Percentiles rank a stretch among this genome's conserved stretches.
Conservation (phyloP, 108 stramenopile species). For the Cyclostephanos invisitatus region DNA sequence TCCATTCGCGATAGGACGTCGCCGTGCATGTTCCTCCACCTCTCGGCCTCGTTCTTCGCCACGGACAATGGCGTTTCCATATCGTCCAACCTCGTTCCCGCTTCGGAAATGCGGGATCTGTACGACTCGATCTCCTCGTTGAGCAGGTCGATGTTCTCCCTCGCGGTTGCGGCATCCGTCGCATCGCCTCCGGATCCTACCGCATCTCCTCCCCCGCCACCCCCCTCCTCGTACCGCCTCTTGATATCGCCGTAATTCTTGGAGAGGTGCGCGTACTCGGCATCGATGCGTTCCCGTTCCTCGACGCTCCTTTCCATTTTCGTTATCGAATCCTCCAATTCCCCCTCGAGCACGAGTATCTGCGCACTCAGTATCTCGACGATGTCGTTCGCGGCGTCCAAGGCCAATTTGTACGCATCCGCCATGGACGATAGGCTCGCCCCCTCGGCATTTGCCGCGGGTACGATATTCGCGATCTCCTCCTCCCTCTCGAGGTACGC, state of each 20-base stretch:
- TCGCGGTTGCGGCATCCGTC: not conserved
- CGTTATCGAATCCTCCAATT: slow-evolving; percentile 15
- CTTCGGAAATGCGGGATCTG: slow-evolving; percentile 14
- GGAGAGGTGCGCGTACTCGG: slow-evolving; percentile 40
- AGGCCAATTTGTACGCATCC: slow-evolving; percentile 29
- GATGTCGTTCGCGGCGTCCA: slow-evolving; percentile 45
- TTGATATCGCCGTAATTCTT: slow-evolving; percentile 45
- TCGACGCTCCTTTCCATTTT: slow-evolving; percentile 24
- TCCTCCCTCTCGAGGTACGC: not conserved
- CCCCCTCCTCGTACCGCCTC: not conserved
- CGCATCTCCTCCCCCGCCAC: too few relatives aligned
- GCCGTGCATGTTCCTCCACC: slow-evolving; percentile 19
- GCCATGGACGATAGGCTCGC: slow-evolving; percentile 34
- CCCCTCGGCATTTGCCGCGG: not conserved
- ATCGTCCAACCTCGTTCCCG: slow-evolving; percentile 4
- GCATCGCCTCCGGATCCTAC: too few relatives aligned
- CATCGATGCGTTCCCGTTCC: slow-evolving; percentile 43
- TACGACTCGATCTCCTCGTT: slow-evolving; percentile 18
- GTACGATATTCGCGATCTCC: not conserved
- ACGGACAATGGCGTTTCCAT: not conserved
- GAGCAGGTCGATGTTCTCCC: not conserved
- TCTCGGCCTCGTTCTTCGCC: slow-evolving; percentile 26
- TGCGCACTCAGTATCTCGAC: slow-evolving; percentile 27
- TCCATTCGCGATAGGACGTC: slow-evolving; percentile 18
- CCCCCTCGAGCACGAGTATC: slow-evolving; percentile 29